Conservation (phyloP, 805 yeast species). For the Lipomyces yamadae region DNA sequence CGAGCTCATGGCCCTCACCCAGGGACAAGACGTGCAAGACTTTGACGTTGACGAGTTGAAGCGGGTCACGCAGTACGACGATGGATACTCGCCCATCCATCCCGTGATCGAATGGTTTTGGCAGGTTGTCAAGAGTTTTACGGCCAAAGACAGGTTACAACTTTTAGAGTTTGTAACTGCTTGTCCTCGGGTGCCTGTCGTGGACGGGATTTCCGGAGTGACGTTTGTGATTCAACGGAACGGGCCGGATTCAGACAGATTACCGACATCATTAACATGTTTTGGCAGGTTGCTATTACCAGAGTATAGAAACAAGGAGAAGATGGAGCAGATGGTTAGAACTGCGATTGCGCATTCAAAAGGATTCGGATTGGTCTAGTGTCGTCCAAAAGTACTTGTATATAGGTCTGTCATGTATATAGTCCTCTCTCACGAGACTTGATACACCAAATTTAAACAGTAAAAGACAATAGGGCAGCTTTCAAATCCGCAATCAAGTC, state of each 20-base stretch:
- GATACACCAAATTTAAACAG: neutral
- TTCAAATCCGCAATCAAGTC: conserved; percentile 75
- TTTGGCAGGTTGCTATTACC: conserved; percentile 56
- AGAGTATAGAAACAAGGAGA: conserved; percentile 49
- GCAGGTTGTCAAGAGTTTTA: conserved; percentile 53
- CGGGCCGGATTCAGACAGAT: conserved; percentile 48
- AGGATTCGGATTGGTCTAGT: conserved; percentile 43
- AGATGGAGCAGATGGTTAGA: conserved; percentile 37
- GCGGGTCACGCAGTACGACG: conserved; percentile 50
- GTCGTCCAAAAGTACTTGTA: neutral
- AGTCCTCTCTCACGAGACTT: neutral
- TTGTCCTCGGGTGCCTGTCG: conserved; percentile 54
- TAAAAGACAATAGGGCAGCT: conserved; percentile 20
- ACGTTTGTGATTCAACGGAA: conserved; percentile 53
- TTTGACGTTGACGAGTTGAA: conserved; percentile 52
- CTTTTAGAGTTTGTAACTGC: conserved; percentile 58
- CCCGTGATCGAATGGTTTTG: conserved; percentile 51
- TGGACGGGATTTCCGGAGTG: conserved; percentile 51
- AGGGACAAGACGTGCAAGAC: conserved; percentile 48
- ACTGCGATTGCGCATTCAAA: conserved; percentile 41
- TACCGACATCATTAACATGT: conserved; percentile 60
- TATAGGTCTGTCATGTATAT: neutral
- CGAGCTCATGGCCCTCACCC: conserved; percentile 44
- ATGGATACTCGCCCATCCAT: conserved; percentile 50
- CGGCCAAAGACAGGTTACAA: conserved; percentile 47